Conservation (phyloP, 2,329 filamentous ascomycete species). For the Sporothrix pseudoabietina region DNA sequence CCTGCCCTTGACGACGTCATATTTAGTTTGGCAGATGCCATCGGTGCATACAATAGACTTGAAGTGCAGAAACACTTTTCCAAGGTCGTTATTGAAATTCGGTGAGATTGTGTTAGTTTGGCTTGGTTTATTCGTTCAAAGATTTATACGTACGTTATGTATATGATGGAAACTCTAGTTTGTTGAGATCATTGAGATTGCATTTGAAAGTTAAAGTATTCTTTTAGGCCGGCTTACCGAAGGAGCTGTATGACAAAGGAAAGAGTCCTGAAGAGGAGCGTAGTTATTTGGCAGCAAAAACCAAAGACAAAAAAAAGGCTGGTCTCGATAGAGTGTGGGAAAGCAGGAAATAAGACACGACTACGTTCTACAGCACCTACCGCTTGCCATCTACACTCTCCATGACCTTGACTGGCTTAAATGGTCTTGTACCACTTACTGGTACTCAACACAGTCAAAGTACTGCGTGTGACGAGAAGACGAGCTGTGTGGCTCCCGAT, state of each 20-base stretch:
- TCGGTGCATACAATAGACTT: constrained; percentile 57
- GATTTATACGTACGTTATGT: not conserved
- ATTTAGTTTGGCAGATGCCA: constrained; percentile 45
- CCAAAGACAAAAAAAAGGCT: too few relatives aligned
- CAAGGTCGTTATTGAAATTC: constrained; percentile 52
- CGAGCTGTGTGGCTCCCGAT: not conserved
- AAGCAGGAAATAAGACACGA: not conserved
- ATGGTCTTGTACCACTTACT: not conserved
- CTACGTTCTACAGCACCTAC: not conserved
- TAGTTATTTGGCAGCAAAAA: too few relatives aligned
- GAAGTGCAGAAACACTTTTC: constrained; percentile 59
- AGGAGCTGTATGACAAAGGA: too few relatives aligned
- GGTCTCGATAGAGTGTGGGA: too few relatives aligned
- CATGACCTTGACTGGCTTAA: not conserved
- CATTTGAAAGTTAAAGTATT: too few relatives aligned
- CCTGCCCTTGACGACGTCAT: constrained; percentile 46
- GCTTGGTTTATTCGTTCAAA: not conserved
- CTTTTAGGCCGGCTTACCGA: too few relatives aligned
- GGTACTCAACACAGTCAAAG: constrained; percentile 2
- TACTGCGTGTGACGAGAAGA: not conserved
- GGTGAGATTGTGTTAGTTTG: not conserved
- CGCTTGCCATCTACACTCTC: not conserved
- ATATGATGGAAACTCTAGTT: not conserved
- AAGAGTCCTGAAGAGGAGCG: too few relatives aligned
- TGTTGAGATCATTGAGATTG: not conserved